phyloP scores from a whole-genome alignment of 352 stramenopile species.

The Globisporangium canariense region DNA sequence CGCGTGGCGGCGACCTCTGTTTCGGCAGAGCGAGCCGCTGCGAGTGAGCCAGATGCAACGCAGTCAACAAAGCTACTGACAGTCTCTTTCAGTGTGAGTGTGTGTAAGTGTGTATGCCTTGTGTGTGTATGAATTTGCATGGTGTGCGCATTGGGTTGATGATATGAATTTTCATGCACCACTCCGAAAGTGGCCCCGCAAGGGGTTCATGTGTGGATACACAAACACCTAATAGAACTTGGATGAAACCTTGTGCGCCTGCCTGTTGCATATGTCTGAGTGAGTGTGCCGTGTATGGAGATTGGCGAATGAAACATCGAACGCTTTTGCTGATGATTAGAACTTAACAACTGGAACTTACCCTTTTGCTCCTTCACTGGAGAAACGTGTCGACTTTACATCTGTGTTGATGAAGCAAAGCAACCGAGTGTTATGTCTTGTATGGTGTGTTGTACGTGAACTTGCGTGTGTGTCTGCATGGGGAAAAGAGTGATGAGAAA shows the following conservation, averaged over 20 bases:
- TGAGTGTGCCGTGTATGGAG: conserved; percentile 11
- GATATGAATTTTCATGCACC: conserved; percentile 88
- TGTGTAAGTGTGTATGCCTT: conserved; percentile 18
- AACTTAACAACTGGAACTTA: conserved; percentile 68
- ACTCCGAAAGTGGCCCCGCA: conserved; percentile 58
- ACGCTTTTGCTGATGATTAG: conserved; percentile 51
- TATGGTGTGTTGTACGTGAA: background rate
- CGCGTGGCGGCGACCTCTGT: conserved; percentile 2
- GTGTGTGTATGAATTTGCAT: conserved; percentile 15
- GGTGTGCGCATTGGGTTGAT: conserved; percentile 48
- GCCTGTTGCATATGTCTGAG: conserved; percentile 5
- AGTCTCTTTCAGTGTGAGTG: conserved; percentile 20
- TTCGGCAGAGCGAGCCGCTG: background rate
- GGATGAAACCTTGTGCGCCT: conserved; percentile 45
- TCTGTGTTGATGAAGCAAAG: conserved; percentile 89
- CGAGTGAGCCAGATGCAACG: conserved; percentile 33
- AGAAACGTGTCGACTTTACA: conserved; percentile 83
- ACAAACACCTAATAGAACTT: conserved; percentile 50
- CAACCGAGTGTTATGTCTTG: conserved; percentile 17
- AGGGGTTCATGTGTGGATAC: conserved; percentile 53
- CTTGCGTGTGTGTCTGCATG: conserved; percentile 6
- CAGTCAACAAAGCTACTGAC: conserved; percentile 86
- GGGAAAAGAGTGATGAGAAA: conserved; percentile 61
- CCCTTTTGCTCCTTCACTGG: conserved; percentile 74
- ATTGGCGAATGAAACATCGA: background rate